Evolutionary conservation across 805 yeast species (phyloP).

Genomic region (Wickerhamomyces sydowiorum): DNA sequence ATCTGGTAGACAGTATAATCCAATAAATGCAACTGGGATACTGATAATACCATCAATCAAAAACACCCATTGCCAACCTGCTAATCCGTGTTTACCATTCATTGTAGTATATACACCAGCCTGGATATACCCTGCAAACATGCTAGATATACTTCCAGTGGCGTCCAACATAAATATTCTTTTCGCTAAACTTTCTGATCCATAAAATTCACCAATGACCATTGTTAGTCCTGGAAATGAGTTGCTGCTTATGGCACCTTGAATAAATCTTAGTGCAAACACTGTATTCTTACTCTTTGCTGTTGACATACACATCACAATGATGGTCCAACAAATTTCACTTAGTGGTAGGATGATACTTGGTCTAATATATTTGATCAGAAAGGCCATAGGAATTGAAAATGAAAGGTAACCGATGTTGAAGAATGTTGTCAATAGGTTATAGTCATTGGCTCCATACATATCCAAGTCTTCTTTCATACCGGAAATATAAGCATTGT

Average conservation of each 20-base stretch:
- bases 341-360: slow-evolving; percentile 5
- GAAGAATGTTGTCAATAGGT: slow-evolving; percentile 2
- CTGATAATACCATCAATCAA: slow-evolving; percentile 42
- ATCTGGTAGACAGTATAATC: slow-evolving; percentile 31
- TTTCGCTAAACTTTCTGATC: slow-evolving; percentile 4
- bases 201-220: slow-evolving; percentile 8
- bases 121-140: slow-evolving; percentile 34
- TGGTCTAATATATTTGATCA: slow-evolving; percentile 4
- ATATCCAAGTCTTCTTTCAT: slow-evolving; percentile 51
- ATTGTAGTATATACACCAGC: slow-evolving; percentile 34
- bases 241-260: slow-evolving; percentile 9
- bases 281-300: slow-evolving; percentile 2
- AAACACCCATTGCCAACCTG: slow-evolving; percentile 47
- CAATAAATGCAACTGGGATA: slow-evolving; percentile 27
- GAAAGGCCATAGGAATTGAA: slow-evolving; percentile 1
- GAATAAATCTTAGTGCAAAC: slow-evolving; percentile 6
- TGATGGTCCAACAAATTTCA: slow-evolving; percentile 9
- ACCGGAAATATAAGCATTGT: slow-evolving; percentile 63
- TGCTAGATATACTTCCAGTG: slow-evolving; percentile 5
- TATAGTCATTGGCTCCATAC: slow-evolving; percentile 50
- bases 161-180: slow-evolving; percentile 9
- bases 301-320: slow-evolving; percentile 6
- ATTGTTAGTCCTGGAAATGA: slow-evolving; percentile 8
- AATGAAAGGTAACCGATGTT: slow-evolving; percentile 4
- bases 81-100: slow-evolving; percentile 31